Percentiles rank a stretch among this genome's conserved stretches.
Conservation (phyloP, 441 rosid species). For the Lepidium campestre region DNA sequence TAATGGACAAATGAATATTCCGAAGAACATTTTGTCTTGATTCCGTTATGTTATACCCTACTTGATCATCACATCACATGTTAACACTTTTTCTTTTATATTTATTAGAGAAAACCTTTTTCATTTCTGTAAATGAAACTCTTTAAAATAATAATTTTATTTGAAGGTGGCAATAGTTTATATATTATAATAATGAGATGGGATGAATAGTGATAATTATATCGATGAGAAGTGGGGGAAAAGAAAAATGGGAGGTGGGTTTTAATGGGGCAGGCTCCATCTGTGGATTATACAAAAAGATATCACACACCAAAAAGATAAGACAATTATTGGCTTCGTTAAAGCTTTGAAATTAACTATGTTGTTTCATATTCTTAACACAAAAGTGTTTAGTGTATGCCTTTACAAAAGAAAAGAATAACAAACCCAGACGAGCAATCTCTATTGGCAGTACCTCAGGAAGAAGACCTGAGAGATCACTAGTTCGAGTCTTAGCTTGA, state of each 20-base stretch:
- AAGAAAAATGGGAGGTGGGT: constrained; percentile 21
- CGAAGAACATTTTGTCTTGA: constrained; percentile 21
- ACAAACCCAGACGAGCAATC: too few species aligned
- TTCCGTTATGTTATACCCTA: constrained; percentile 12
- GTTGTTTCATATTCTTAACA: not conserved
- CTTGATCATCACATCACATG: constrained; percentile 28
- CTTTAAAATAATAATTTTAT: not conserved
- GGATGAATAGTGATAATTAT: constrained; percentile 2
- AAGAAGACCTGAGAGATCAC: too few species aligned
- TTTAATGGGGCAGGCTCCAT: constrained; percentile 24
- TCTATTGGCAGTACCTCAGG: too few species aligned
- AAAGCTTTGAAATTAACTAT: not conserved
- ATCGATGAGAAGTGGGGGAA: constrained; percentile 5
- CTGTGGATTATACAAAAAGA: constrained; percentile 18
- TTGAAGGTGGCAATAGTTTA: constrained; percentile 1
- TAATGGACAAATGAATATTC: constrained; percentile 28
- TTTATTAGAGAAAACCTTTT: not conserved
- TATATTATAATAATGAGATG: not conserved
- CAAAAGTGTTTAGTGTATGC: not conserved
- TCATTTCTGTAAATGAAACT: not conserved
- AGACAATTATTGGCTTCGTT: not conserved
- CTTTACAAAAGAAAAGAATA: constrained; percentile 7
- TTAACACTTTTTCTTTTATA: constrained; percentile 4
- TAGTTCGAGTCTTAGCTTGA: too few species aligned
- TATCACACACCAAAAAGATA: constrained; percentile 17